A percentile compares a stretch with the other conserved stretches of the same genome.
Evolutionary conservation across 108 stramenopile genomes (phyloP).

Genomic region (Phaeodactylum tricornutum): DNA sequence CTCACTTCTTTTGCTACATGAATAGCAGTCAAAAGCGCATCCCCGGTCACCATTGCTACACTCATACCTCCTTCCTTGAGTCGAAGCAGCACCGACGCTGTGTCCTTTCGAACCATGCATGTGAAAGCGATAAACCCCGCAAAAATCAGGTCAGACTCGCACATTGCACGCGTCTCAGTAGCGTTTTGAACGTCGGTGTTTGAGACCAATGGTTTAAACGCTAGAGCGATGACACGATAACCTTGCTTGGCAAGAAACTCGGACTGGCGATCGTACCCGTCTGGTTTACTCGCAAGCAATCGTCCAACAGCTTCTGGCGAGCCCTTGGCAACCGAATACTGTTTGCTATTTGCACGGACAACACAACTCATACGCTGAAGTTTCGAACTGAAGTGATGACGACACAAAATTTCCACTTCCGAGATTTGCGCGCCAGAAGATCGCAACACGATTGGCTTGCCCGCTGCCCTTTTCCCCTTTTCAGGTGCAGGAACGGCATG

Average conservation of each 20-base stretch:
- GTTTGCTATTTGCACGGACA: slow-evolving; percentile 37
- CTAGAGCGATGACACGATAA: slow-evolving; percentile 89
- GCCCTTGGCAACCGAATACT: slow-evolving; percentile 88
- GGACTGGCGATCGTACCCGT: slow-evolving; percentile 66
- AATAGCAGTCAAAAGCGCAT: slow-evolving; percentile 89
- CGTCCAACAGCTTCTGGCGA: slow-evolving; percentile 91
- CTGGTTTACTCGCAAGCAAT: slow-evolving; percentile 51
- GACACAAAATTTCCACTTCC: slow-evolving; percentile 64
- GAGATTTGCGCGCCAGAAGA: slow-evolving; percentile 17
- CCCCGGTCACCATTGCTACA: slow-evolving; percentile 94
- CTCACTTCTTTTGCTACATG: slow-evolving; percentile 92
- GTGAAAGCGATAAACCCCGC: slow-evolving; percentile 96
- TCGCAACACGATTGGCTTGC: slow-evolving; percentile 28
- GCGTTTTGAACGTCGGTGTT: slow-evolving; percentile 31
- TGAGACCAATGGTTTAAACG: slow-evolving; percentile 56
- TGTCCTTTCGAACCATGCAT: slow-evolving; percentile 89
- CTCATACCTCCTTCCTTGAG: slow-evolving; percentile 86
- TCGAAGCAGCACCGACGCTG: slow-evolving; percentile 53
- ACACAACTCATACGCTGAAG: slow-evolving; percentile 97
- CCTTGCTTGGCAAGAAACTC: slow-evolving; percentile 72
- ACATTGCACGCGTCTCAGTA: slow-evolving; percentile 46
- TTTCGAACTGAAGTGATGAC: slow-evolving; percentile 96
- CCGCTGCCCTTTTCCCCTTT: slow-evolving; percentile 51
- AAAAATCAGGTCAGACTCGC: slow-evolving; percentile 69
- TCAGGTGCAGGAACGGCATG: slow-evolving; percentile 29